Base-by-base conservation (phyloP, 2,329 filamentous ascomycete genomes). In the Cryphonectria carpinicola region DNA sequence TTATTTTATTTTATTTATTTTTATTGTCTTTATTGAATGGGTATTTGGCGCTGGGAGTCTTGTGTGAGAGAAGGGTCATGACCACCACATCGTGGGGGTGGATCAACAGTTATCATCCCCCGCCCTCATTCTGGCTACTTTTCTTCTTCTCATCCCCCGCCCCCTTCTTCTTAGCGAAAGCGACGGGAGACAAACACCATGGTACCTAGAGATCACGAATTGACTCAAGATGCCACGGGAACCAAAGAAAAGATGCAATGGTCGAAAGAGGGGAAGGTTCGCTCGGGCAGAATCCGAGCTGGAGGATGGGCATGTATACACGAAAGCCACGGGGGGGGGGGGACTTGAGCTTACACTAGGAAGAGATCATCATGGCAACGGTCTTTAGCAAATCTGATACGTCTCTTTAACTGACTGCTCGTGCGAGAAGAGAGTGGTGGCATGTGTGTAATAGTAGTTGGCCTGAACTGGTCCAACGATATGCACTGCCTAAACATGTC, bases 91-190 rank as follows among this genome's bases (percentile, higher is more conserved):
- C 35, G 37, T 64, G 61, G 37, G 37, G 61, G 61, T 43, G 61
- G 61, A 46, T 64, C 61, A 39, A n/a, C 19, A 46, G 39, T 64
- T 64, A 64, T 64, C 61, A 28, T 28, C 58, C 54, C 28, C 54
- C 54, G 56, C 60, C 11, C 19, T n/a, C 60, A 62, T 37, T 37
- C 35, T 39, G 35, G 2, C 58, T 39, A 2, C n/a, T 62, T 39
- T 32, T 46, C 32, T 22, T 41, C 41, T 25, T 62, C 19, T 41
- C 25, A 7, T 17, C 2, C 8, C 32, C 7, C 8, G 22, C 7
- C 64, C 32, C 19, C 64, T 37, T 5, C n/a, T 25, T 25, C 28
- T 54, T n/a, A 49, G 46, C 46, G 22, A n/a, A 49, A 65, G 43
- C 28, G 32, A 65, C 43, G 39, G 43, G 17, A 32, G 17, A 32